These are phyloP conservation scores for Penicillium bialowiezense DNA, from an alignment of 495 filamentous ascomycete species.

Conservation along the genomic window DNA sequence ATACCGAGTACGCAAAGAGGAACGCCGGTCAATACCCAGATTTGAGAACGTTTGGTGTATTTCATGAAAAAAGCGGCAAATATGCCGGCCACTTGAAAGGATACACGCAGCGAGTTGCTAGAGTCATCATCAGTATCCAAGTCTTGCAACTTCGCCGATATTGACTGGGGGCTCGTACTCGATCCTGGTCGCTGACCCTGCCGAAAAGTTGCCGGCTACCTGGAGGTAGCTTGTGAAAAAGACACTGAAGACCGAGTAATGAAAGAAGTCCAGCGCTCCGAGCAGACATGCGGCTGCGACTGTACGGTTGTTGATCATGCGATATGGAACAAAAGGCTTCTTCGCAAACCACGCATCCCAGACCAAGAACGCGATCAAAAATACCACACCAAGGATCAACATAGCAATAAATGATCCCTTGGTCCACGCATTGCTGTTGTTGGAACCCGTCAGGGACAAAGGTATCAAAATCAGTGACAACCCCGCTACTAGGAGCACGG, in stretches of 20 bases:
- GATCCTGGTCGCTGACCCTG: constrained; percentile 20
- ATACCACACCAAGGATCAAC: constrained; percentile 56
- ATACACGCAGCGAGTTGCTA: constrained; percentile 25
- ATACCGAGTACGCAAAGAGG: constrained; percentile 24
- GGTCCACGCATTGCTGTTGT: constrained; percentile 50
- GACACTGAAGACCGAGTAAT: constrained; percentile 24
- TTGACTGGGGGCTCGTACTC: constrained; percentile 10
- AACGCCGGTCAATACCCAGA: constrained; percentile 23
- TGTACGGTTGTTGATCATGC: constrained; percentile 63
- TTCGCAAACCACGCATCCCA: constrained; percentile 60
- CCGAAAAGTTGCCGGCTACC: constrained; percentile 18
- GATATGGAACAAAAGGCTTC: constrained; percentile 68
- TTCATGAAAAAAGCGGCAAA: constrained; percentile 26
- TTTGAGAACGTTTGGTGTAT: constrained; percentile 23
- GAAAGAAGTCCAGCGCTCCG: constrained; percentile 23
- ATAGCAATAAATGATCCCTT: constrained; percentile 62
- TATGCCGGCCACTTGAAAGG: constrained; percentile 25
- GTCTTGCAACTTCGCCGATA: neutral
- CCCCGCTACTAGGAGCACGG: constrained; percentile 16
- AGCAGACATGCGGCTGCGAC: constrained; percentile 43
- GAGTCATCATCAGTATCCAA: neutral
- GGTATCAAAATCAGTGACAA: constrained; percentile 24
- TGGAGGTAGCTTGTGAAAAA: constrained; percentile 28
- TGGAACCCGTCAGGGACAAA: constrained; percentile 18
- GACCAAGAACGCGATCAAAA: constrained; percentile 56